phyloP scores from a whole-genome alignment of 768 basidiomycete species.

The Tricholoma hemisulphureum region DNA sequence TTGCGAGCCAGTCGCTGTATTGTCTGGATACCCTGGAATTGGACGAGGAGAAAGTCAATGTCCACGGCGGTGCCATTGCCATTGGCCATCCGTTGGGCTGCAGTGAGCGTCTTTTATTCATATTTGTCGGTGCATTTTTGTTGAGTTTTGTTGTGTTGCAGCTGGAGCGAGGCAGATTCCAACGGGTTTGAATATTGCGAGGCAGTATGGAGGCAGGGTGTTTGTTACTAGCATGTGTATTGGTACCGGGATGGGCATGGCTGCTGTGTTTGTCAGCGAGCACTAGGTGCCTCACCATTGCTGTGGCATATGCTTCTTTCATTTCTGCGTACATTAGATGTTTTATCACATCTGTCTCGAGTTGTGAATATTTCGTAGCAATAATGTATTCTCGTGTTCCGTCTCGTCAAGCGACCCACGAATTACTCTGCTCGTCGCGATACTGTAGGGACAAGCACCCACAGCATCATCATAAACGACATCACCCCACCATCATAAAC shows the following conservation, averaged over 20 bases:
- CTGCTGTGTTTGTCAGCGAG: slow-evolving; percentile 82
- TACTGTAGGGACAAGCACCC: slow-evolving; percentile 47
- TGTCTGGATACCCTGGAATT: slow-evolving; percentile 67
- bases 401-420: too few relatives aligned
- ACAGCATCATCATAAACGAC: slow-evolving; percentile 53
- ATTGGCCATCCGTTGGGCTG: slow-evolving; percentile 86
- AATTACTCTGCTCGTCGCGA: slow-evolving; percentile 16
- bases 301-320: not conserved
- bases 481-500: slow-evolving; percentile 51
- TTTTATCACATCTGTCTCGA: too few relatives aligned
- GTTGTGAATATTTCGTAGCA: too few relatives aligned
- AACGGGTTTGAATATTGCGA: slow-evolving; percentile 79
- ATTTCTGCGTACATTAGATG: not conserved
- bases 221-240: slow-evolving; percentile 94
- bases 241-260: slow-evolving; percentile 90
- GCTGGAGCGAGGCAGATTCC: slow-evolving; percentile 87
- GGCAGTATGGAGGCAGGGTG: slow-evolving; percentile 69
- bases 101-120: slow-evolving; percentile 46
- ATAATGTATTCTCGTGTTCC: too few relatives aligned
- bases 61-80: slow-evolving; percentile 86
- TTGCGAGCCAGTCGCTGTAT: slow-evolving; percentile 81
- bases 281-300: slow-evolving; percentile 40
- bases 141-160: slow-evolving; percentile 22
- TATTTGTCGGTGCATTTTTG: not conserved
- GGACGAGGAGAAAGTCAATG: slow-evolving; percentile 77